A percentile compares a stretch with the other conserved stretches of the same genome.
Conservation (phyloP, 257 asterid species). For the Osmanthus fragrans region DNA sequence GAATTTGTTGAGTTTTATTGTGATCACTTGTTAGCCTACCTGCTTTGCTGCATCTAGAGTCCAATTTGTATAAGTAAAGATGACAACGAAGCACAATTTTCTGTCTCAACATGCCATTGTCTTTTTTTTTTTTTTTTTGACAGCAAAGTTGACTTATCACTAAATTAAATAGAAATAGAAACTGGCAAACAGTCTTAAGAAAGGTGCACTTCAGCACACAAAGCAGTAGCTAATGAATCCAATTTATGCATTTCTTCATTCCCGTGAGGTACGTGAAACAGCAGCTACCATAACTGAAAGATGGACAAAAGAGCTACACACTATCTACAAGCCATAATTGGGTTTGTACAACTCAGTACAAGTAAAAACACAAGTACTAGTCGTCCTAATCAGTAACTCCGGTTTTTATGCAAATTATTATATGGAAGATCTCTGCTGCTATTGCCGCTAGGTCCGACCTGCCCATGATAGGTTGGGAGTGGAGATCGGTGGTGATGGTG, state of each 20-base stretch:
- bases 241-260: no score
- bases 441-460: conserved; percentile 25
- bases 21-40: neutral
- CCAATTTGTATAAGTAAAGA: neutral
- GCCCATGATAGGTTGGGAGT: conserved; percentile 27
- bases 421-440: conserved; percentile 1
- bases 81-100: neutral
- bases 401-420: neutral
- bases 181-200: no score
- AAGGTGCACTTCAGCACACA: no score
- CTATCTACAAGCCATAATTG: neutral
- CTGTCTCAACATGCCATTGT: no score
- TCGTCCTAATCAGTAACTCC: conserved; percentile 26
- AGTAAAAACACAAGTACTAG: conserved; percentile 60
- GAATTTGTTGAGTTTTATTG: neutral
- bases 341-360: conserved; percentile 67
- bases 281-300: no score
- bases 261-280: no score
- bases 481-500: conserved; percentile 29
- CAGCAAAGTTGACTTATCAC: no score
- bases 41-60: neutral
- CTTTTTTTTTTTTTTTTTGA: no score
- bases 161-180: no score
- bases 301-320: neutral
- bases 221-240: no score